A percentile compares a stretch with the other conserved stretches of the same genome.
phyloP scores from a whole-genome alignment of 2,329 filamentous ascomycete genomes.

The Neopestalotiopsis clavispora region DNA sequence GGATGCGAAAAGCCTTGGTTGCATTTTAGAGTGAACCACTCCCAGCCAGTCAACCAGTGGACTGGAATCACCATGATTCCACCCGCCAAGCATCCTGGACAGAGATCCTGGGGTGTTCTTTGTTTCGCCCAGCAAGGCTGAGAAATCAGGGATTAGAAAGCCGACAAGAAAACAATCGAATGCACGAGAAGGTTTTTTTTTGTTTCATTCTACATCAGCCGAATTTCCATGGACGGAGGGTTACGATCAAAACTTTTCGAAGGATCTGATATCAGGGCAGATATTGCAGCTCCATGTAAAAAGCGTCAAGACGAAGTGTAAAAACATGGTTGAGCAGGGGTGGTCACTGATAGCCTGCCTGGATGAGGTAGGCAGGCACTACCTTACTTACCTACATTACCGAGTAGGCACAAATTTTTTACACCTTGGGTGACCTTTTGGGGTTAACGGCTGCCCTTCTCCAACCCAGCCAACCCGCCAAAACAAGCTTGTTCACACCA shows the following conservation, averaged over 20 bases:
- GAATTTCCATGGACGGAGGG: too few species aligned
- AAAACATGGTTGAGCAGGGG: conserved; percentile 4
- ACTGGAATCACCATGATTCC: not conserved
- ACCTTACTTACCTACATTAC: too few species aligned
- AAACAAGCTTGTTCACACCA: not conserved
- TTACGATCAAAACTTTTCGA: too few species aligned
- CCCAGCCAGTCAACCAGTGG: not conserved
- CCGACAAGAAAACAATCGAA: too few species aligned
- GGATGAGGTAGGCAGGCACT: too few species aligned
- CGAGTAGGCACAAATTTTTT: too few species aligned
- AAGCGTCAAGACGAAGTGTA: not conserved
- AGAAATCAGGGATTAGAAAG: not conserved
- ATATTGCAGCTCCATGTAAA: not conserved
- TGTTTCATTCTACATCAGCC: too few species aligned
- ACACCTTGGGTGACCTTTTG: too few species aligned
- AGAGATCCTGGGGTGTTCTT: not conserved
- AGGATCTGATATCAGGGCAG: not conserved
- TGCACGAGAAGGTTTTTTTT: too few species aligned
- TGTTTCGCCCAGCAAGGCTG: conserved; percentile 8
- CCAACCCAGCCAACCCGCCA: not conserved
- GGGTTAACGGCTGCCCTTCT: not conserved
- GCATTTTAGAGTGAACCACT: not conserved
- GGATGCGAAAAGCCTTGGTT: not conserved
- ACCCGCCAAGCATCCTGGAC: not conserved
- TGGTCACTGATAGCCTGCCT: not conserved